These are phyloP conservation scores for Teratosphaeriaceae sp. DNA, from an alignment of 2,329 filamentous ascomycete species.

Conservation along the genomic window DNA sequence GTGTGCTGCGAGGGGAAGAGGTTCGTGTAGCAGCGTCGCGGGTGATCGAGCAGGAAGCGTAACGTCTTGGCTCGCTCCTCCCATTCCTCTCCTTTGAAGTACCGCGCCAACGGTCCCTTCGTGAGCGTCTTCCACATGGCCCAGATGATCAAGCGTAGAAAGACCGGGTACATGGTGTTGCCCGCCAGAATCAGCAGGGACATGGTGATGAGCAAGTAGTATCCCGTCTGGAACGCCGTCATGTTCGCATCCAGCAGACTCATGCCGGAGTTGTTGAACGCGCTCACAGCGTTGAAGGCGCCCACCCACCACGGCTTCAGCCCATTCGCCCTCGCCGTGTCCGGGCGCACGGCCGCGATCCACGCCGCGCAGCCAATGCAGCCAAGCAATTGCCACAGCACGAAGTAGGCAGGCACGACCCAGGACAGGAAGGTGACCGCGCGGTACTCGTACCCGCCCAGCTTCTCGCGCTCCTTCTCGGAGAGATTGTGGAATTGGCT, in stretches of 20 bases:
- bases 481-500: conserved; percentile 50
- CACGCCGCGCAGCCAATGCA: conserved; percentile 56
- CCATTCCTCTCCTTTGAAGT: conserved; percentile 20
- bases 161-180: conserved; percentile 52
- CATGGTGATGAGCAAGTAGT: conserved; percentile 43
- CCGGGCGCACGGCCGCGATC: conserved; percentile 48
- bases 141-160: conserved; percentile 55
- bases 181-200: conserved; percentile 46
- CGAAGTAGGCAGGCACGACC: conserved; percentile 55
- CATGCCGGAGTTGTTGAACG: conserved; percentile 69
- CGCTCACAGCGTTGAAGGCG: conserved; percentile 60
- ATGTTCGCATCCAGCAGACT: conserved; percentile 61
- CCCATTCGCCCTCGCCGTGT: conserved; percentile 47
- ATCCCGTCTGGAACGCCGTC: conserved; percentile 48
- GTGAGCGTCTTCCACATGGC: conserved; percentile 42
- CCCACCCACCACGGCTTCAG: conserved; percentile 63
- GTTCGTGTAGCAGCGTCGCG: conserved; percentile 55
- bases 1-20: conserved; percentile 56
- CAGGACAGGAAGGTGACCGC: conserved; percentile 54
- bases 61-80: conserved; percentile 40
- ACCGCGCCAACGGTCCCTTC: conserved; percentile 25
- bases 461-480: conserved; percentile 47
- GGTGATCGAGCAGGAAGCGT: conserved; percentile 55
- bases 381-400: conserved; percentile 53
- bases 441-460: conserved; percentile 59